Evolutionary conservation across 768 basidiomycete species (phyloP).

Genomic region (Leucocoprinus birnbaumii): DNA sequence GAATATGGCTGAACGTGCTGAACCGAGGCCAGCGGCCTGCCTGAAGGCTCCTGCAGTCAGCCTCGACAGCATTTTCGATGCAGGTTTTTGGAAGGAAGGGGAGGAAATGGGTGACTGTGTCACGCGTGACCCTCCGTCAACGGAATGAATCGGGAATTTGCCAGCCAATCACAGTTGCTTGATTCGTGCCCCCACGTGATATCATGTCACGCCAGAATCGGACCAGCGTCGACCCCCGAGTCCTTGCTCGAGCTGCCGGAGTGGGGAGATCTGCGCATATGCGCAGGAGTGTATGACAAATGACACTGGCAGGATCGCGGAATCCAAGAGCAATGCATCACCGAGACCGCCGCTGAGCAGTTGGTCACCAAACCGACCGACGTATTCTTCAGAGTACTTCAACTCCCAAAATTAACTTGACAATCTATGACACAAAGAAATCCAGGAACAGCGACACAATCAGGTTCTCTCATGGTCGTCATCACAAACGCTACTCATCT

Average conservation of each 20-base stretch:
- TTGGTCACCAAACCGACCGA: not conserved
- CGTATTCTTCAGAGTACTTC: not conserved
- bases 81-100: slow-evolving; percentile 41
- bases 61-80: slow-evolving; percentile 77
- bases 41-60: slow-evolving; percentile 72
- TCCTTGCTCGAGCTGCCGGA: not conserved
- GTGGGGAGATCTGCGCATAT: no score
- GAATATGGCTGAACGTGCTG: slow-evolving; percentile 38
- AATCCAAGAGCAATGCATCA: no score
- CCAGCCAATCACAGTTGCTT: slow-evolving; percentile 27
- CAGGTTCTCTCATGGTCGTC: not conserved
- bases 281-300: no score
- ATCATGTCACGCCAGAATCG: not conserved
- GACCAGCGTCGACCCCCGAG: not conserved
- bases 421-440: not conserved
- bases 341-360: no score
- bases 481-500: not conserved
- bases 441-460: not conserved
- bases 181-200: slow-evolving; percentile 22
- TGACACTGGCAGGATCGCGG: no score
- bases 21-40: slow-evolving; percentile 46
- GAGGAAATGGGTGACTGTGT: slow-evolving; percentile 32
- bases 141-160: slow-evolving; percentile 50
- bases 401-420: not conserved
- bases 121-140: slow-evolving; percentile 39